Evolutionary conservation across 2,329 filamentous ascomycete species (phyloP).

Genomic region (Diaporthe amygdali): DNA sequence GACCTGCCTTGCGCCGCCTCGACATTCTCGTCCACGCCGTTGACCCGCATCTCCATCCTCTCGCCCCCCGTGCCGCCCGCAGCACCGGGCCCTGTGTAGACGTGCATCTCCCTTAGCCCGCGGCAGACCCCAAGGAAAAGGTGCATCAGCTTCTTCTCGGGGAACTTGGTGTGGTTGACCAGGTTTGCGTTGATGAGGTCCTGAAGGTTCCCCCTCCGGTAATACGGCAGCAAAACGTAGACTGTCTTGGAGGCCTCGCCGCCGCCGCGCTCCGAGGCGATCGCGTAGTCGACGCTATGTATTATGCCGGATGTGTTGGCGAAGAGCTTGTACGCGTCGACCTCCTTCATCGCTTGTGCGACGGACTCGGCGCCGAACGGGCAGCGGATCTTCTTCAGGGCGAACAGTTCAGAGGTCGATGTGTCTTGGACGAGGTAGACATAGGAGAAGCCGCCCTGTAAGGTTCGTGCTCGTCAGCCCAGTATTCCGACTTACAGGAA

Average conservation of each 20-base stretch:
- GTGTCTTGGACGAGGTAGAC: conserved; percentile 98
- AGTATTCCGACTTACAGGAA: neutral
- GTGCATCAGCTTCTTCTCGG: conserved; percentile 85
- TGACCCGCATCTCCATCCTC: conserved; percentile 57
- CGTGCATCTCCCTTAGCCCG: conserved; percentile 88
- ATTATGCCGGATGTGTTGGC: conserved; percentile 84
- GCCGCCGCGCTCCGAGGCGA: conserved; percentile 73
- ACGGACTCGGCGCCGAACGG: conserved; percentile 97
- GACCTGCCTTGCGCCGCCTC: conserved; percentile 44
- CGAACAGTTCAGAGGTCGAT: conserved; percentile 80
- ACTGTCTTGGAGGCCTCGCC: conserved; percentile 82
- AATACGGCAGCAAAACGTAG: conserved; percentile 96
- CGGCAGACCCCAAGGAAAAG: conserved; percentile 91
- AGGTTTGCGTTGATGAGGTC: conserved; percentile 99
- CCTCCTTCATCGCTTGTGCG: conserved; percentile 92
- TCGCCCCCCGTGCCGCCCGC: conserved; percentile 37
- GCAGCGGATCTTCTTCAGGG: conserved; percentile 98
- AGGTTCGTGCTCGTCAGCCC: neutral
- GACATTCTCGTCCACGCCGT: conserved; percentile 42
- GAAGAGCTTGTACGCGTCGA: conserved; percentile 95
- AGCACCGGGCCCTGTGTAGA: conserved; percentile 66
- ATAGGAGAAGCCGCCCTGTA: conserved; percentile 93
- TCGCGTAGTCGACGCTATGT: conserved; percentile 80
- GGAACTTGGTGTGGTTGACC: conserved; percentile 91
- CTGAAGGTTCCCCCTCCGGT: conserved; percentile 91